Evolutionary conservation across 495 filamentous ascomycete species (phyloP).

Genomic region (Neurospora sp.): DNA sequence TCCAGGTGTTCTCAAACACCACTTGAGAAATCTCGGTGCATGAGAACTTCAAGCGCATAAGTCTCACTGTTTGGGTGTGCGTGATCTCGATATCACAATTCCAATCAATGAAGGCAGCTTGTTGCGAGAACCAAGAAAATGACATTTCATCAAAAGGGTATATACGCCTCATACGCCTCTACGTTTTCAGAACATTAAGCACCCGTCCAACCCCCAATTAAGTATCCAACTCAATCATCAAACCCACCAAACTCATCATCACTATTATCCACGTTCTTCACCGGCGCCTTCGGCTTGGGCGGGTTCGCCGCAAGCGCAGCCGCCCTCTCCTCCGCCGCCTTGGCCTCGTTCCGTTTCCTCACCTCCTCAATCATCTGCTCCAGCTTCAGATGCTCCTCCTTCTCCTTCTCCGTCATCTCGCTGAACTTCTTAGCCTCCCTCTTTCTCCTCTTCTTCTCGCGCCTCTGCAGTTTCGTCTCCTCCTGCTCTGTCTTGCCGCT

Average conservation of each 20-base stretch:
- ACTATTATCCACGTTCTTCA: conserved; percentile 2
- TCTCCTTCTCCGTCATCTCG: conserved; percentile 67
- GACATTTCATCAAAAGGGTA: background rate
- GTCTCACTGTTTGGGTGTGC: too few species aligned
- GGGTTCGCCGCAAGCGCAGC: conserved; percentile 46
- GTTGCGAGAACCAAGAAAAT: background rate
- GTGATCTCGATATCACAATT: background rate
- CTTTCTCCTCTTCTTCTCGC: conserved; percentile 65
- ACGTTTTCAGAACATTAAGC: background rate
- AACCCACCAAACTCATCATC: conserved; percentile 39
- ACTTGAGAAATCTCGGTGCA: too few species aligned
- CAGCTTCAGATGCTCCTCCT: conserved; percentile 56
- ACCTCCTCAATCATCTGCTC: conserved; percentile 64
- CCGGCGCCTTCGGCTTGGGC: conserved; percentile 34
- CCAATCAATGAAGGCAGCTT: background rate
- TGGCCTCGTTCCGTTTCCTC: conserved; percentile 43
- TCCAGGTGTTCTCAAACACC: too few species aligned
- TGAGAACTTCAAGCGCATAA: too few species aligned
- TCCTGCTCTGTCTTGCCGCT: conserved; percentile 67
- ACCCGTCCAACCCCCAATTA: background rate
- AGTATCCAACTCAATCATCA: conserved; percentile 14
- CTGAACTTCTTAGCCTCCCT: conserved; percentile 57
- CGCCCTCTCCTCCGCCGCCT: conserved; percentile 27
- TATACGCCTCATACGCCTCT: background rate
- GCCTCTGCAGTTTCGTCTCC: conserved; percentile 51